Conservation (phyloP, 2,329 filamentous ascomycete genomes). For the Cladosporium sp. region DNA sequence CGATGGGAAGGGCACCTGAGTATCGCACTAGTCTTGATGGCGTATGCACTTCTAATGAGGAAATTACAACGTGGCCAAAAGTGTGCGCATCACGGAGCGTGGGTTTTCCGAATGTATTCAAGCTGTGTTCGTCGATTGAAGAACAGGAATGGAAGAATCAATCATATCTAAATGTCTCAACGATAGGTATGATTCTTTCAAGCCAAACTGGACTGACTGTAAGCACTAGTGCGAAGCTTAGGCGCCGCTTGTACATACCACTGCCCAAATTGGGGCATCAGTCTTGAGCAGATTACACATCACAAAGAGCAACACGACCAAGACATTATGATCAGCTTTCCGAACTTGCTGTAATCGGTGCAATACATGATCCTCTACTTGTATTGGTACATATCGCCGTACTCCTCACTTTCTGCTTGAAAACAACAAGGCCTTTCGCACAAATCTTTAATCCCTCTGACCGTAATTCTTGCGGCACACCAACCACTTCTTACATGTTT, state of each 20-base stretch:
- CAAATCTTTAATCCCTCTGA: background rate
- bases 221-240: background rate
- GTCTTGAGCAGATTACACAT: background rate
- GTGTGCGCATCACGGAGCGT: background rate
- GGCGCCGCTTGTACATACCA: background rate
- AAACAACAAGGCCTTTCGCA: background rate
- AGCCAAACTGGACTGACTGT: background rate
- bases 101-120: background rate
- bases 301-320: background rate
- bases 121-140: background rate
- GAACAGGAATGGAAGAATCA: background rate
- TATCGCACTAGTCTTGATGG: background rate
- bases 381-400: background rate
- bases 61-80: background rate
- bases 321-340: background rate
- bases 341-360: background rate
- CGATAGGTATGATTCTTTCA: background rate
- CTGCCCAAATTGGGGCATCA: constrained; percentile 4
- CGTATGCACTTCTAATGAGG: background rate
- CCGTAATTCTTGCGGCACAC: background rate
- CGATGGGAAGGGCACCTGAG: background rate
- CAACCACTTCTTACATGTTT: background rate
- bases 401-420: background rate
- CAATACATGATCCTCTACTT: background rate
- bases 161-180: background rate